A percentile compares a stretch with the other conserved stretches of the same genome.
These are phyloP conservation scores for Boletus eberwhitei DNA, from an alignment of 768 basidiomycete genomes.

Conservation along the genomic window DNA sequence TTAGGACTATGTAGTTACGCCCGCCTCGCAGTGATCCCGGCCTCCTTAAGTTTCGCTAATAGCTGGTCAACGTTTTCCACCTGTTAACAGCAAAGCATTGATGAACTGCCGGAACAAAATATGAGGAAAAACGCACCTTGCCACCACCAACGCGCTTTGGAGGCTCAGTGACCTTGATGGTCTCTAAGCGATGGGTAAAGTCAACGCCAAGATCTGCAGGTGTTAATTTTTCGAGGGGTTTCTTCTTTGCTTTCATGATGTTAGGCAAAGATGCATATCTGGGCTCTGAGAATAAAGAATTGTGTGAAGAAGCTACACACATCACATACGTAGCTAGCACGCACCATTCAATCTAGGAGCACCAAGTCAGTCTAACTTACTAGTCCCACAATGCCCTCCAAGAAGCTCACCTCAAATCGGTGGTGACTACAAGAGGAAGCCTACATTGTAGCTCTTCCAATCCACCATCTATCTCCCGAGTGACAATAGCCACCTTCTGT, in stretches of 20 bases:
- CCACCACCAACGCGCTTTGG: constrained; percentile 87
- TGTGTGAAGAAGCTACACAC: not conserved
- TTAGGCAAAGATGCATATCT: constrained; percentile 96
- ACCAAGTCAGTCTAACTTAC: not conserved
- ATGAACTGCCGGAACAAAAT: not conserved
- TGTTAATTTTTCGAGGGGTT: constrained; percentile 81
- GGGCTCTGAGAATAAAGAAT: constrained; percentile 56
- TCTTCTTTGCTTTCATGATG: constrained; percentile 99
- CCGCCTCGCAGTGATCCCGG: constrained; percentile 49
- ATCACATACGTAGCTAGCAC: constrained; percentile 4
- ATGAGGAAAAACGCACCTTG: constrained; percentile 50
- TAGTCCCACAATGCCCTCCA: not conserved
- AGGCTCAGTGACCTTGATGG: constrained; percentile 84
- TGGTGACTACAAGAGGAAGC: constrained; percentile 85
- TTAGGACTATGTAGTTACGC: not conserved
- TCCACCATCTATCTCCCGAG: constrained; percentile 94
- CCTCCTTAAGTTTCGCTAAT: constrained; percentile 84
- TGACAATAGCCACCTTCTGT: constrained; percentile 65
- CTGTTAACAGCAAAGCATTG: constrained; percentile 28
- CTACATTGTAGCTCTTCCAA: constrained; percentile 75
- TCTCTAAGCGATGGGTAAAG: constrained; percentile 78
- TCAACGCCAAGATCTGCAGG: constrained; percentile 81
- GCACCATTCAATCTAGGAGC: constrained; percentile 66
- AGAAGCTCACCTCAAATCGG: constrained; percentile 76
- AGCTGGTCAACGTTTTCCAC: constrained; percentile 87